These are phyloP conservation scores for Rhynchospora breviuscula DNA, from an alignment of 176 grass and related monocot species.

Conservation along the genomic window DNA sequence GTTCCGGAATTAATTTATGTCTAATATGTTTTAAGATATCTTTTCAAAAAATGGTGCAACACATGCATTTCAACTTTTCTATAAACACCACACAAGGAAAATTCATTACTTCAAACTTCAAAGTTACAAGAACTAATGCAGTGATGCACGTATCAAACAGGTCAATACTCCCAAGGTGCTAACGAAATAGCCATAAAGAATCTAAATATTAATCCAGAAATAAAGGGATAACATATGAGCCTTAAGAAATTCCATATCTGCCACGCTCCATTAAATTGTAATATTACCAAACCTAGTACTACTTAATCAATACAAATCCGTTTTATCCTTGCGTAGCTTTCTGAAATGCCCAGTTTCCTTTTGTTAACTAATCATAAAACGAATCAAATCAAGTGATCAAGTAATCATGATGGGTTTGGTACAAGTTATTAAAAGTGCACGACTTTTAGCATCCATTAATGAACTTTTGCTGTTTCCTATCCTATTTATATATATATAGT, in stretches of 20 bases:
- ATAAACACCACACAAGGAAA: not conserved
- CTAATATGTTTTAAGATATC: not conserved
- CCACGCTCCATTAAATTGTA: not conserved
- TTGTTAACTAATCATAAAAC: constrained; percentile 7
- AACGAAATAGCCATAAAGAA: not conserved
- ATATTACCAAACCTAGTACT: constrained; percentile 4
- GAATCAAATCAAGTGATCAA: constrained; percentile 4
- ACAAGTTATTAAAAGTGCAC: not conserved
- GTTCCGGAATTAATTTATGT: not conserved
- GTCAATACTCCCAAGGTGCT: not conserved
- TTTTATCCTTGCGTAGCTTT: constrained; percentile 12
- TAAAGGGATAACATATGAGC: not conserved
- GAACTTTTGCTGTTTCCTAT: not conserved
- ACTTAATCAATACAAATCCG: not conserved
- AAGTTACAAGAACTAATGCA: not conserved
- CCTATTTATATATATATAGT: constrained; percentile 22
- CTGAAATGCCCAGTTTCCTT: constrained; percentile 18
- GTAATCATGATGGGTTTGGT: not conserved
- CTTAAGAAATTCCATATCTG: constrained; percentile 2
- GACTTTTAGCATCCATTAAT: not conserved
- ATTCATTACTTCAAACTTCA: not conserved
- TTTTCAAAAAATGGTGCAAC: not conserved
- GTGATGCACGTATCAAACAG: not conserved
- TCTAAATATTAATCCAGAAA: not conserved
- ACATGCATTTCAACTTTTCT: not conserved